Evolutionary conservation across 106 monocot genomes (phyloP), one percentile per base, ranked within the genome.

Genomic region (Alisma plantagoaquatica): DNA sequence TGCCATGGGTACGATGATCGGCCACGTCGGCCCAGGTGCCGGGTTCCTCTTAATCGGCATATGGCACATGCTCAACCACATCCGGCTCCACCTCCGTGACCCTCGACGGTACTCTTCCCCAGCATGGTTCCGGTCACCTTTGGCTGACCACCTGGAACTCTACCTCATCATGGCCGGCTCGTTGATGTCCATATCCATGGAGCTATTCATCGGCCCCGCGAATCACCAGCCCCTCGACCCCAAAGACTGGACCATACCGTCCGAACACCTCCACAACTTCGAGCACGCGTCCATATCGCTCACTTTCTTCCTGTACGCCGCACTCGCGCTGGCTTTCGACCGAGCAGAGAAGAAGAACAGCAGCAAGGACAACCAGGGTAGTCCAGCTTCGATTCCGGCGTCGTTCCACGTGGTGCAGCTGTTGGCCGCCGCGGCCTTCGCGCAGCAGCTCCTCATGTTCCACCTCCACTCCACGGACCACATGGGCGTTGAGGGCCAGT

Each of bases 211-310:
- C 46, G 89, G 83, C 38, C 89, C 89, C 10, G 57, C 35, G 7
- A 27, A 27, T 29, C 80, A 80, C 68, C 83, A 90, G 31, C 89
- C 89, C 0, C 68, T 90, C 23, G 89, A 90, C 71, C 42, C 53
- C 26, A 43, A 49, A 23, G 89, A 90, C 57, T 74, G 73, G 42
- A 64, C 89, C 65, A 90, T 90, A 70, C 89, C 89, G 1, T 69
- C 80, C 49, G 32, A 90, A 73, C 89, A 90, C 68, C 77, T 90
- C 47, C 89, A 90, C 70, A 90, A 83, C 79, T 90, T 90, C 51
- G 89, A 90, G 76, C 89, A 90, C 62, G 66, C 89, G 9, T 79
- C 83, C 70, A 90, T 90, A 50, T 87, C 75, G 17, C 27, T 60
- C 60, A 32, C 74, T 33, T 75, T 87, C 71, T 31, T 82, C 29